Percentiles rank a stretch among this genome's conserved stretches.
Evolutionary conservation across 2,329 filamentous ascomycete genomes (phyloP).

Genomic region (Xylaria sp.): DNA sequence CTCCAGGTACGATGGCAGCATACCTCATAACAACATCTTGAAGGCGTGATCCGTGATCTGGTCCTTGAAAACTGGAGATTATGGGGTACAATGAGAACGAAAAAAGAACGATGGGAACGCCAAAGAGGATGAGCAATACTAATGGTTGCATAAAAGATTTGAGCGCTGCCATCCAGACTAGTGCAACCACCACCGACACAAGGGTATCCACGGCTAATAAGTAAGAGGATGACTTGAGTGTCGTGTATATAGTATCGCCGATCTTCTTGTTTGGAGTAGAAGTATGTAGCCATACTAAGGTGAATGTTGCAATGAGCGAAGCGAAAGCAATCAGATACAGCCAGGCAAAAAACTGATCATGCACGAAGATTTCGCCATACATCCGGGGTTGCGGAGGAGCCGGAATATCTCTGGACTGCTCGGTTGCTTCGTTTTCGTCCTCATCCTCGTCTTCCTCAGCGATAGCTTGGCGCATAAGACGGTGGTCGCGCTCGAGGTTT

Average conservation of each 20-base stretch:
- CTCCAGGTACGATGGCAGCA: conserved; percentile 79
- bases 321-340: conserved; percentile 88
- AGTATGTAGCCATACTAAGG: conserved; percentile 91
- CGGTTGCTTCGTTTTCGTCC: conserved; percentile 44
- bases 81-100: conserved; percentile 94
- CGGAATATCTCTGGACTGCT: conserved; percentile 45
- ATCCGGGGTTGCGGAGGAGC: conserved; percentile 66
- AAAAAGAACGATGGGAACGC: conserved; percentile 85
- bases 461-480: conserved; percentile 55
- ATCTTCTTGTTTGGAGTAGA: conserved; percentile 75
- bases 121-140: conserved; percentile 81
- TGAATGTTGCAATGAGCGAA: conserved; percentile 86
- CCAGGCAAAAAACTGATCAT: conserved; percentile 93
- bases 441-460: conserved; percentile 53
- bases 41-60: conserved; percentile 77
- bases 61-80: conserved; percentile 85
- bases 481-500: conserved; percentile 61
- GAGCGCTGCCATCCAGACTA: conserved; percentile 89
- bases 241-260: conserved; percentile 94
- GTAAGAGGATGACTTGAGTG: conserved; percentile 85
- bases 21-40: conserved; percentile 93
- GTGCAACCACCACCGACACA: conserved; percentile 86
- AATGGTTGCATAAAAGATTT: conserved; percentile 89
- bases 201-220: conserved; percentile 92
- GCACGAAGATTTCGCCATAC: conserved; percentile 76